Evolutionary conservation across 2,329 filamentous ascomycete genomes (phyloP), one percentile per base, ranked within the genome.

Genomic region (Scleromitrula shiraiana): DNA sequence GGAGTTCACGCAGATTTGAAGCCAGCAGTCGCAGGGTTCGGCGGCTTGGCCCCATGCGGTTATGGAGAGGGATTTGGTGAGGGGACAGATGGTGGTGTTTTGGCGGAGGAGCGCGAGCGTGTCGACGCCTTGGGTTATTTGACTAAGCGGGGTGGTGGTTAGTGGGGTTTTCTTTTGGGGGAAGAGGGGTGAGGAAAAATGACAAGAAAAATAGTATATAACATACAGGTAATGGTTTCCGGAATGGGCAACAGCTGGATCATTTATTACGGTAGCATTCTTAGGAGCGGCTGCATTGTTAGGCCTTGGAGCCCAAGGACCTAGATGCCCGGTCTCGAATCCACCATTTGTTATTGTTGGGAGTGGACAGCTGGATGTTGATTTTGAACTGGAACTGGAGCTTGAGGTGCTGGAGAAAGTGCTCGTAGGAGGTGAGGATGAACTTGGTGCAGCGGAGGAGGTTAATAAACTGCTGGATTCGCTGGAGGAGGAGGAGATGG

Each of bases 301-400:
- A 24, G 24, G 30, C 30, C 35, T 23, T 24, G 43, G 35, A 9
- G 43, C 36, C 43, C 43, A 46, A 14, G 43, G 43, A 14, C 35
- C 26, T 9, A 46, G 23, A 23, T 8, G 19, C n/a, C 43, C 35
- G 3, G 24, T 40, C 32, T 46, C 43, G 4, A 46, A 46, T 9
- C 35, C 43, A 41, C 36, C 43, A n/a, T 46, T 46, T 5, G 43
- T 33, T n/a, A 46, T 46, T n/a, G 35, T 32, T 20, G 43, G 33
- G 2, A 37, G 19, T 14, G 43, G 43, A 12, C 43, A 46, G 10
- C 14, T 46, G 26, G 43, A 41, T 22, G 15, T 40, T 6, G 26
- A 40, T 22, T 30, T 43, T 5, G 43, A 46, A 15, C 19, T 32
- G 5, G 43, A 40, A n/a, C 43, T 46, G 10, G 26, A 39, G 4